Evolutionary conservation across 2,329 filamentous ascomycete genomes (phyloP), one percentile per base, ranked within the genome.

Genomic region (Westerdykella ornata): DNA sequence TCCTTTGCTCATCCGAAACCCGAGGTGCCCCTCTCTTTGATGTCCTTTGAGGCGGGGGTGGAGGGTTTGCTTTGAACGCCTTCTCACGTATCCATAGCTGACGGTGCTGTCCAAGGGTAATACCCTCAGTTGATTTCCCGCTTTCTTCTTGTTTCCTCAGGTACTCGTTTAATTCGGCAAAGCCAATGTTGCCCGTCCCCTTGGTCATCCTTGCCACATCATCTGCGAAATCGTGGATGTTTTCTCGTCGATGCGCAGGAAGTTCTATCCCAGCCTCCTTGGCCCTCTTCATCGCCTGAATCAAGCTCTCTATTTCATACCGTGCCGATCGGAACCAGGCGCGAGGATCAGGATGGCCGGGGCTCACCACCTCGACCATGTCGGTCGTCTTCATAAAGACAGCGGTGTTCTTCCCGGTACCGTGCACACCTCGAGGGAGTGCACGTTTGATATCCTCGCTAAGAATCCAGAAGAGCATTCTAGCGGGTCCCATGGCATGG

Each of bases 401-500:
- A 4, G 85, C 59, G 4, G 77, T 72, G 16, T 72, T 60, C 35
- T 80, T 81, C 32, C 66, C 73, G n/a, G 82, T 76, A 1, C 69
- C 63, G 26, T 70, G 63, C 2, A 84, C 57, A 2, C 52, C 69
- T 67, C 39, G 76, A 0, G 89, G 84, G 6, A 95, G 44, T 1
- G 86, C 51, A 1, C 62, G 47, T 5, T 65, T 54, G 48, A 79
- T 79, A 42, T 87, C 82, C 0, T 76, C 69, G 33, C 81, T 71
- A 1, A 77, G 73, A 3, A 81, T 56, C 81, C 88, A 89, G 30
- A 89, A 60, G 1, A 97, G 73, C 71, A 90, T 82, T 37, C 88
- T 80, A 3, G 94, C 81, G 14, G 82, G 75, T 3, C 90, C 90
- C 59, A 88, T 89, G 19, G 72, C 71, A 53, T 95, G 84, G 52